A percentile compares a stretch with the other conserved stretches of the same genome.
phyloP scores from a whole-genome alignment of 2,329 filamentous ascomycete genomes.

The Aspergillus floridensis region DNA sequence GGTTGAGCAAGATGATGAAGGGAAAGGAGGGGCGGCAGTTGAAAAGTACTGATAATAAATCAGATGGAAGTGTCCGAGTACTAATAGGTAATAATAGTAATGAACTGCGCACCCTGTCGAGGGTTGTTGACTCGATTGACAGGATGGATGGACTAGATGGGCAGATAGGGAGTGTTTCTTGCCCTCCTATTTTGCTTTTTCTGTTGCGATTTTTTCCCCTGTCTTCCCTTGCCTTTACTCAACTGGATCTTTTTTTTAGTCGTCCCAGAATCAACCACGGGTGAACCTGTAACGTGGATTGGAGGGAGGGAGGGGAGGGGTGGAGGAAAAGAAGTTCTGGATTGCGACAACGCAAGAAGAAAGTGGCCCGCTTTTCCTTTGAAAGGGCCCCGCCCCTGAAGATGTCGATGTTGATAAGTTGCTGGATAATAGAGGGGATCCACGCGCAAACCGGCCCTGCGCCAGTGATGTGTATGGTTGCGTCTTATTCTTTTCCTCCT shows the following conservation, averaged over 20 bases:
- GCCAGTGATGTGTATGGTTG: neutral
- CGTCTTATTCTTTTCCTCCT: neutral
- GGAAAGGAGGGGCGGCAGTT: neutral
- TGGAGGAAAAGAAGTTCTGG: constrained; percentile 5
- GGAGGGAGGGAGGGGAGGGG: neutral
- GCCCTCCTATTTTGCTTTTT: neutral
- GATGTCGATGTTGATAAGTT: constrained; percentile 5
- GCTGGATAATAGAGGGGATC: constrained; percentile 7
- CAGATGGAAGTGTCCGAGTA: constrained; percentile 5
- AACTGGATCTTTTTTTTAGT: constrained; percentile 2
- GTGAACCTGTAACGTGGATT: constrained; percentile 5
- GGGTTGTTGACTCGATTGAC: neutral
- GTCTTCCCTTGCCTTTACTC: constrained; percentile 5
- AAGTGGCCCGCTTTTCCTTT: constrained; percentile 12
- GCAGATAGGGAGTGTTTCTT: constrained; percentile 10
- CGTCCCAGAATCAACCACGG: constrained; percentile 16
- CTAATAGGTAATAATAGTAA: neutral
- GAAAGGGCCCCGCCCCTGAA: constrained; percentile 18
- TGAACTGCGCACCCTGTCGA: neutral
- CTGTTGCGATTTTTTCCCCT: neutral
- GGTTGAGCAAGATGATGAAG: neutral
- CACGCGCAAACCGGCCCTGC: neutral
- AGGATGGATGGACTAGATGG: neutral
- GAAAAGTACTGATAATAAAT: constrained; percentile 1
- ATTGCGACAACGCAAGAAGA: constrained; percentile 15